A percentile compares a stretch with the other conserved stretches of the same genome.
Conservation (phyloP, 768 basidiomycete species). For the Piloderma croceum region DNA sequence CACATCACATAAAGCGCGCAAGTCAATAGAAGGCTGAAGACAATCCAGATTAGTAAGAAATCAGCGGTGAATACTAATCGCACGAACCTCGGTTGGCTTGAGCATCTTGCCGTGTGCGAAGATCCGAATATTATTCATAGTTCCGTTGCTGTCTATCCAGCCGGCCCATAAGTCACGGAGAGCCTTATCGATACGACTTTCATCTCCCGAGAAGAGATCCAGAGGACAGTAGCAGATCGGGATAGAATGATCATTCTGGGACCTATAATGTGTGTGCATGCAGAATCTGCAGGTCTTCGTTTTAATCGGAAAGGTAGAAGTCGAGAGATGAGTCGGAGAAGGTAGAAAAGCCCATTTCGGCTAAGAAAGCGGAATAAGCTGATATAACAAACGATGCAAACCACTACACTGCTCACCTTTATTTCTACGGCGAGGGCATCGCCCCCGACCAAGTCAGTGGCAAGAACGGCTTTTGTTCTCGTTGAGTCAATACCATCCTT, state of each 20-base stretch:
- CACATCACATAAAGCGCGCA: constrained; percentile 36
- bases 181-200: constrained; percentile 55
- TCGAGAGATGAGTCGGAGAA: constrained; percentile 51
- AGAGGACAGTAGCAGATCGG: constrained; percentile 73
- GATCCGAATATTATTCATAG: constrained; percentile 76
- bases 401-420: constrained; percentile 52
- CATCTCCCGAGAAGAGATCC: constrained; percentile 78
- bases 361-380: constrained; percentile 33
- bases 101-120: constrained; percentile 65
- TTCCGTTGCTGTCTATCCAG: constrained; percentile 63
- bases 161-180: constrained; percentile 64
- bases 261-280: constrained; percentile 50
- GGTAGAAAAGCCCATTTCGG: constrained; percentile 98
- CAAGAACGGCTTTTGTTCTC: constrained; percentile 58
- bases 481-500: constrained; percentile 56
- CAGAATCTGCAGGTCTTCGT: constrained; percentile 62
- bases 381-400: constrained; percentile 1
- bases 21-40: constrained; percentile 7
- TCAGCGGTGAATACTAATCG: background rate
- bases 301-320: constrained; percentile 54
- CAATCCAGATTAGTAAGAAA: constrained; percentile 14
- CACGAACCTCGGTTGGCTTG: constrained; percentile 50
- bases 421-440: constrained; percentile 72
- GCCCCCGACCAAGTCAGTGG: constrained; percentile 73
- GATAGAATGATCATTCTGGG: constrained; percentile 31